phyloP scores from a whole-genome alignment of 106 monocot species.

The Iris macrosiphon region DNA sequence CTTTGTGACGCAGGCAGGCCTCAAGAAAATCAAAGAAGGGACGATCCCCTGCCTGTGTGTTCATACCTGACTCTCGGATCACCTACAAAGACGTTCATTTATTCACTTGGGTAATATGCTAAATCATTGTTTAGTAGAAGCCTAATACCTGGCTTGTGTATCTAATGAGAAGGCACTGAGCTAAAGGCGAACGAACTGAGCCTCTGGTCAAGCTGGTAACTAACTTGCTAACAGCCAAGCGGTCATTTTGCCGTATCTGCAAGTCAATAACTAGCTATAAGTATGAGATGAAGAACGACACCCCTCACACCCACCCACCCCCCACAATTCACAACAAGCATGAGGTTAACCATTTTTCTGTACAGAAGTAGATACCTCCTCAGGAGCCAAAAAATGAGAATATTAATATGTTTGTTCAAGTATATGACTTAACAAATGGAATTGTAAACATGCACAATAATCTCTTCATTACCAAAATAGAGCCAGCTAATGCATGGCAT shows the following conservation, averaged over 20 bases:
- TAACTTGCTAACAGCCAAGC: slow-evolving; percentile 93
- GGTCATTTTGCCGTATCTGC: slow-evolving; percentile 97
- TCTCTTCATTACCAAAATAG: too few relatives aligned
- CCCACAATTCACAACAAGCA: too few relatives aligned
- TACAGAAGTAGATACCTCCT: too few relatives aligned
- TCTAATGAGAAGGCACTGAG: slow-evolving; percentile 91
- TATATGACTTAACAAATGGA: too few relatives aligned
- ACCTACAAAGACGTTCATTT: slow-evolving; percentile 40
- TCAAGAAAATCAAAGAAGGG: slow-evolving; percentile 94
- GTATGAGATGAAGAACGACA: too few relatives aligned
- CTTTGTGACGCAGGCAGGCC: slow-evolving; percentile 84
- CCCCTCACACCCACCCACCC: too few relatives aligned
- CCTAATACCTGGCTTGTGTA: slow-evolving; percentile 91
- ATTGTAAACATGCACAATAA: too few relatives aligned
- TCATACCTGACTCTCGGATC: slow-evolving; percentile 60
- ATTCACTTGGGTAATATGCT: too few relatives aligned
- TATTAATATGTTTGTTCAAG: too few relatives aligned
- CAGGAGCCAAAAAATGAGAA: too few relatives aligned
- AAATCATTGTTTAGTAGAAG: background rate
- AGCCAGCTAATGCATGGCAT: too few relatives aligned
- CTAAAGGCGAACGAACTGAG: slow-evolving; percentile 89
- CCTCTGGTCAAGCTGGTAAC: slow-evolving; percentile 90
- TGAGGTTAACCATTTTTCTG: too few relatives aligned
- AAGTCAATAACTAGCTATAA: background rate
- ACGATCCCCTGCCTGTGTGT: slow-evolving; percentile 75